Conservation (phyloP, 352 stramenopile species). For the Phytophthora pseudosyringae region DNA sequence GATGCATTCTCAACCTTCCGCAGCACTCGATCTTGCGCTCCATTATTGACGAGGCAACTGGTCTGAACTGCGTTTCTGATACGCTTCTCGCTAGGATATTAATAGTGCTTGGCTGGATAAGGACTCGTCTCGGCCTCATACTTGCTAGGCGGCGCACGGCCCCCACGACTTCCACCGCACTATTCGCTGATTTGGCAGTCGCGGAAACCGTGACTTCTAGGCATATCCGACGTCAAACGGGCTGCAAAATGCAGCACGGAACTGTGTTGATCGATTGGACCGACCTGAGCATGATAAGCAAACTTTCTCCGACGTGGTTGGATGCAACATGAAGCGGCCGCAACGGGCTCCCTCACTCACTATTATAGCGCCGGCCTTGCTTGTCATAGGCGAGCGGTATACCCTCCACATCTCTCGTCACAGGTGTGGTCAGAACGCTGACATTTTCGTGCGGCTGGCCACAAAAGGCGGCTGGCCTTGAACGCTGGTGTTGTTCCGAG, state of each 20-base stretch:
- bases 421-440: slow-evolving; percentile 13
- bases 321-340: slow-evolving; percentile 13
- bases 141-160: too few relatives aligned
- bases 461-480: neutral
- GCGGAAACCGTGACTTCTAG: neutral
- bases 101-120: too few relatives aligned
- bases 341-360: neutral
- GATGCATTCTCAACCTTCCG: too few relatives aligned
- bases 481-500: neutral
- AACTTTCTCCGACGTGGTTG: slow-evolving; percentile 5
- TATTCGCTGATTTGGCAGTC: too few relatives aligned
- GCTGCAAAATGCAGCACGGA: neutral
- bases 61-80: too few relatives aligned
- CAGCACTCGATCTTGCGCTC: too few relatives aligned
- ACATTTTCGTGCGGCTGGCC: slow-evolving; percentile 10
- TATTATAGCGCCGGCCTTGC: neutral
- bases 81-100: too few relatives aligned
- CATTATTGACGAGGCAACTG: too few relatives aligned
- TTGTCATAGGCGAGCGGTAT: neutral
- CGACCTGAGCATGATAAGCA: neutral
- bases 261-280: neutral
- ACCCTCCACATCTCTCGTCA: neutral
- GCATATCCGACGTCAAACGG: too few relatives aligned
- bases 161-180: too few relatives aligned
- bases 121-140: too few relatives aligned